Base-by-base conservation (phyloP, 768 basidiomycete genomes). In the Amanita brunnescens region DNA sequence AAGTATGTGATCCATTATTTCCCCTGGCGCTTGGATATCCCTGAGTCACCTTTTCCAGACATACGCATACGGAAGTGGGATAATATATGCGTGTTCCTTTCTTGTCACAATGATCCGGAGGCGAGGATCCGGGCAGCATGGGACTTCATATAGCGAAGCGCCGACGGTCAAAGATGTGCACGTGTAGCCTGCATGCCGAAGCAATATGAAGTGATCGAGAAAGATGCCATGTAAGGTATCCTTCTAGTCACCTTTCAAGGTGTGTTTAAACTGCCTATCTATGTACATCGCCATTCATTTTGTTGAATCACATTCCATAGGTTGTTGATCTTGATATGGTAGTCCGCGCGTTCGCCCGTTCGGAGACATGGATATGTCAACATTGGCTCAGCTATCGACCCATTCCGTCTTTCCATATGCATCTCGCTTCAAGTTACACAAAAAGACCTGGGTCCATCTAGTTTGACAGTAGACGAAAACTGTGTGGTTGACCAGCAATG, bases 381-480 rank as follows among this genome's bases (percentile, higher is more conserved):
- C 13, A 2, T 50, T 16, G 23, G n/a, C 2, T 21, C 24, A 87
- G 74, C 70, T 91, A 2, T 79, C 86, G 8, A 87, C 77, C 82
- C 0, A 69, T 89, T 33, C 78, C 86, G 0, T 82, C 83, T 0
- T 79, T 88, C 65, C 87, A 90, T 57, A 79, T 87, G 0, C 91
- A 85, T 57, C 80, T 91, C 35, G 86, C 90, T n/a, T 87, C 2
- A 79, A 80, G 21, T 62, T 87, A 1, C 72, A 91, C 50, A 89
- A 88, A 64, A 72, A 75, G 58, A 75, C 81, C 8, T 91, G 78
- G 66, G 86, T 80, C 59, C 41, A n/a, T 33, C 18, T n/a, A 47
- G 14, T 9, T 34, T 47, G 7, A 47, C 7, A 21, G 1, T n/a
- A 23, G 23, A 38, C 23, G n/a, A 23, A 24, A 14, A 37, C 14